Conservation (phyloP, 169 alveolate species). For the Cryptosporidium muris region DNA sequence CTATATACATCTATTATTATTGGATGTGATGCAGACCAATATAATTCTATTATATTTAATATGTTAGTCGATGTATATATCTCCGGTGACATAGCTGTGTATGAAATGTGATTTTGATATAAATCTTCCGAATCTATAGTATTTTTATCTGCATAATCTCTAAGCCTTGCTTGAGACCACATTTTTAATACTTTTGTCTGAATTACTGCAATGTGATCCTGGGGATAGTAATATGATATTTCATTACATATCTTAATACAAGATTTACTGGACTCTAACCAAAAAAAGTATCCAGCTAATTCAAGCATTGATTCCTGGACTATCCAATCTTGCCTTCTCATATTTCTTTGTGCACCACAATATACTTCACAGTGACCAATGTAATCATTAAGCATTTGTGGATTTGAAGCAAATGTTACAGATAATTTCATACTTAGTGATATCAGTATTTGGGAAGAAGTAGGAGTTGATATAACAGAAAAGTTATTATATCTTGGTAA, state of each 20-base stretch:
- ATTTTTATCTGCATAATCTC: constrained; percentile 10
- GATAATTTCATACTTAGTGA: constrained; percentile 60
- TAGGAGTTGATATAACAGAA: constrained; percentile 68
- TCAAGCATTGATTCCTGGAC: constrained; percentile 67
- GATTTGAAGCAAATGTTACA: constrained; percentile 49
- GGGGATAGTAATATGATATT: constrained; percentile 37
- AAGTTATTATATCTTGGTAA: constrained; percentile 62
- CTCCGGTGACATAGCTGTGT: constrained; percentile 58
- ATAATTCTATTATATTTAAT: constrained; percentile 48
- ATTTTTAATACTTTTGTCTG: constrained; percentile 45
- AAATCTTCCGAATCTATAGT: constrained; percentile 1
- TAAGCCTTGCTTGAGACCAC: constrained; percentile 62
- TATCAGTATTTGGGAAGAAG: constrained; percentile 61
- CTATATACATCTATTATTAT: constrained; percentile 61
- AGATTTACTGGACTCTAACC: constrained; percentile 12
- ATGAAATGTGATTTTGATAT: constrained; percentile 4
- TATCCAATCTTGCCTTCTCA: constrained; percentile 61
- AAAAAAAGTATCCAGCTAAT: constrained; percentile 45
- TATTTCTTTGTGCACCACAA: constrained; percentile 63
- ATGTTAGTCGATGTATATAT: constrained; percentile 40
- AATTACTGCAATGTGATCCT: constrained; percentile 43
- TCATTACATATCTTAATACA: constrained; percentile 10
- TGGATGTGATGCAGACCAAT: constrained; percentile 69
- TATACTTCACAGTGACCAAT: constrained; percentile 36
- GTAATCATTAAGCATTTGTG: constrained; percentile 47